Base-by-base conservation (phyloP, 1,139 yeast genomes). In the Lodderomyces elongisporus region DNA sequence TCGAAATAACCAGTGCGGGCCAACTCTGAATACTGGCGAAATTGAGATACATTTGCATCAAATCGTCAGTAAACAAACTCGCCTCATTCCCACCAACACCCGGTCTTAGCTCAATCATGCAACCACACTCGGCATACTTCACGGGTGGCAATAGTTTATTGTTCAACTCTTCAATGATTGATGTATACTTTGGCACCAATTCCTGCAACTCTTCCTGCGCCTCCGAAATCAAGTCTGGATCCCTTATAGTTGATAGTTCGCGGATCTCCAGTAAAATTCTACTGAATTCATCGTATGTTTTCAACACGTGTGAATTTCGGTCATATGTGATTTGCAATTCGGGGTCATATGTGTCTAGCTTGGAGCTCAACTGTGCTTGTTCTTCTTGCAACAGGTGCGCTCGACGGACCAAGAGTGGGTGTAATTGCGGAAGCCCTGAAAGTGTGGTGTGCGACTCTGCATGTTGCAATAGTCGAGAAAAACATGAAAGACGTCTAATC, bases 11-110 rank as follows among this genome's bases (percentile, higher is more conserved):
- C 31, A 73, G 70, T 45, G 61, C 66, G 34, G 72, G 72, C 98
- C 97, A 91, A 35, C 69, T 61, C 47, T 76, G 73, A 30, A 60
- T 49, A 36, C 72, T 70, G 27, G 93, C 85, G 52, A 76, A 88
- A 42, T 75, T 79, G 20, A 72, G 63, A 56, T 91, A 91, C 97
- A 93, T 87, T 38, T 72, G 68, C 42, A 88, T 58, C 40, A 91
- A 60, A 52, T 93, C 95, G 31, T 71, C 73, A 0, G 97, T 77
- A 55, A 91, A 91, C 5, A 91, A 70, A 53, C 82, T 78, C 0
- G 98, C 97, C 50, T 91, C 99, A 5, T 79, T 74, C 2, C 99
- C 99, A 10, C 99, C 98, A 1, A 91, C 89, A 2, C 99, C 98
- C 0, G 98, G 96, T 37, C 97, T 69, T 17, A 91, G 58, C 55